Evolutionary conservation across 345 rosid genomes (phyloP).

Genomic region (Mallotus nudiflorus): DNA sequence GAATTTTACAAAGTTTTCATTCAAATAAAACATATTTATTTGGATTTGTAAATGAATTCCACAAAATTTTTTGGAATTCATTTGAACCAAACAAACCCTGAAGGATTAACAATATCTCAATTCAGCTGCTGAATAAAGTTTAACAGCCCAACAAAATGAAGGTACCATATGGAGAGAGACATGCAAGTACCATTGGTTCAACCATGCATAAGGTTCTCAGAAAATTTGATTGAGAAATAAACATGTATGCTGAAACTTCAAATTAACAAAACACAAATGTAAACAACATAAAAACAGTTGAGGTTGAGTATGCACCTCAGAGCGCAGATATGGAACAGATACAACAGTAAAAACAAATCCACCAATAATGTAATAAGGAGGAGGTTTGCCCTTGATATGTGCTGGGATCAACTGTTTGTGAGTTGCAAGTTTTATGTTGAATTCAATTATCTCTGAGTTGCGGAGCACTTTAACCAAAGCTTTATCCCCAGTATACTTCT

Average conservation of each 20-base stretch:
- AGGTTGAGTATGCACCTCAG: conserved; percentile 58
- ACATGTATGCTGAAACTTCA: neutral
- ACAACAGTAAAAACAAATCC: conserved; percentile 88
- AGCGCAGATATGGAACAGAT: conserved; percentile 87
- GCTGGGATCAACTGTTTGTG: conserved; percentile 88
- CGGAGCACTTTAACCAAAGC: conserved; percentile 81
- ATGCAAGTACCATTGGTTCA: neutral
- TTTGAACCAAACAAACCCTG: no score
- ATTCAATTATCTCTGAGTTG: conserved; percentile 56
- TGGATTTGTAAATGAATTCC: no score
- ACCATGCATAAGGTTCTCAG: neutral
- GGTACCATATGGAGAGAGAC: no score
- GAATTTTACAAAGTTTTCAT: no score
- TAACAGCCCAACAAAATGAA: neutral
- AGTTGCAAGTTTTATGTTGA: conserved; percentile 77
- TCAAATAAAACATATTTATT: no score
- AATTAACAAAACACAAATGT: neutral
- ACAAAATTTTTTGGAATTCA: no score
- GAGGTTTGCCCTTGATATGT: conserved; percentile 73
- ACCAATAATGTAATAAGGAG: conserved; percentile 86
- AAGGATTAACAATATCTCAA: neutral
- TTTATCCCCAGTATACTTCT: conserved; percentile 85
- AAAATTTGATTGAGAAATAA: neutral
- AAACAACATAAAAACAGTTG: neutral
- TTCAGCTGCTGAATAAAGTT: neutral